These are phyloP conservation scores for Sclerotinia subarctica DNA, from an alignment of 2,329 filamentous ascomycete genomes.

Conservation along the genomic window DNA sequence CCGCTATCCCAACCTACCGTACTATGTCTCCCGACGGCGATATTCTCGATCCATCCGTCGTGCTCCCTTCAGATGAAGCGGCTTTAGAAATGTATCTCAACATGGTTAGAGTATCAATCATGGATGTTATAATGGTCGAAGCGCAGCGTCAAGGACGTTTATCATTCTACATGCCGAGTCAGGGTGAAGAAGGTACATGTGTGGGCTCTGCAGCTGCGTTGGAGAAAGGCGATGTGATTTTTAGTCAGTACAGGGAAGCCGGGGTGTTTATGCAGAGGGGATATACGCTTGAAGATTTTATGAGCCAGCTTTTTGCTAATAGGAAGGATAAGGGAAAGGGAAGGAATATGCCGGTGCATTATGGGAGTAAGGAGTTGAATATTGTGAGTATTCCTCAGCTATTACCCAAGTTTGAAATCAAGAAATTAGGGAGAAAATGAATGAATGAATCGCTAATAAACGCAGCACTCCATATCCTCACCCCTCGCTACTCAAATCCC, in stretches of 20 bases:
- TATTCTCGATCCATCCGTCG: slow-evolving; percentile 71
- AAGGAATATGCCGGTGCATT: slow-evolving; percentile 97
- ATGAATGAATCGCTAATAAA: not conserved
- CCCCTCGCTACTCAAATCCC: slow-evolving; percentile 86
- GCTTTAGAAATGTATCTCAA: slow-evolving; percentile 45
- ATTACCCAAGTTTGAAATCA: not conserved
- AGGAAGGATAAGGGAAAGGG: slow-evolving; percentile 74
- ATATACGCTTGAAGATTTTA: slow-evolving; percentile 83
- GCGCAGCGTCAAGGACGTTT: slow-evolving; percentile 71
- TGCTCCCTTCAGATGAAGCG: slow-evolving; percentile 45
- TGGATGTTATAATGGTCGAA: slow-evolving; percentile 98
- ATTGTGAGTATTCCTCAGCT: slow-evolving; percentile 56
- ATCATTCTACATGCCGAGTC: slow-evolving; percentile 81
- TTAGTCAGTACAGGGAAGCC: slow-evolving; percentile 91
- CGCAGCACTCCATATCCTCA: slow-evolving; percentile 75
- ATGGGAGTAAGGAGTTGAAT: slow-evolving; percentile 78
- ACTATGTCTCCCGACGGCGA: slow-evolving; percentile 85
- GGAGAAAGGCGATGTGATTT: slow-evolving; percentile 81
- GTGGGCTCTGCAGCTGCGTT: slow-evolving; percentile 85
- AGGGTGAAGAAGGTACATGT: slow-evolving; percentile 71
- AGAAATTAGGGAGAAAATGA: not conserved
- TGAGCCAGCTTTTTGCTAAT: slow-evolving; percentile 93
- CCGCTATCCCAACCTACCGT: slow-evolving; percentile 85
- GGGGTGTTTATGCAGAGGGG: slow-evolving; percentile 89
- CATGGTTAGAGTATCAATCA: slow-evolving; percentile 70